A percentile compares a stretch with the other conserved stretches of the same genome.
Evolutionary conservation across 2,329 filamentous ascomycete genomes (phyloP).

Genomic region (Cercospora sp.): DNA sequence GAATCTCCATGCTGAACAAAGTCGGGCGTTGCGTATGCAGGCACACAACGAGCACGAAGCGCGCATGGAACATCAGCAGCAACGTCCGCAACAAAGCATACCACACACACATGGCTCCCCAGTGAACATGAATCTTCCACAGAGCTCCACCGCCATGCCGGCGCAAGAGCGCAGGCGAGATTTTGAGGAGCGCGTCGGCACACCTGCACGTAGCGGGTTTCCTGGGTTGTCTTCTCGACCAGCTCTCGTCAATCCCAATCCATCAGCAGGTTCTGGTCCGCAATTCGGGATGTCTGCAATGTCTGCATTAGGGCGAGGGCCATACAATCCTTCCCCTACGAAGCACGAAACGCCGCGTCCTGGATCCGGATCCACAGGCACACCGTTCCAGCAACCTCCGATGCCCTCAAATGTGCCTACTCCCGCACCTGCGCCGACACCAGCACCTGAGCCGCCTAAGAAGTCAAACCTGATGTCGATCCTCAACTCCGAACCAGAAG

Average conservation of each 20-base stretch:
- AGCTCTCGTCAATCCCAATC: constrained; percentile 22
- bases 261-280: constrained; percentile 13
- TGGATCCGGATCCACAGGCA: constrained; percentile 29
- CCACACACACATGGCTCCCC: constrained; percentile 34
- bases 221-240: constrained; percentile 21
- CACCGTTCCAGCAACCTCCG: constrained; percentile 20
- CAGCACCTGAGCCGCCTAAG: constrained; percentile 39
- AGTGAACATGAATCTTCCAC: constrained; percentile 26
- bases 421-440: constrained; percentile 28
- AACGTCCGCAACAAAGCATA: constrained; percentile 21
- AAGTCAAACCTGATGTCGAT: constrained; percentile 41
- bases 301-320: constrained; percentile 25
- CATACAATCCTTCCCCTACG: constrained; percentile 35
- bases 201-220: constrained; percentile 31
- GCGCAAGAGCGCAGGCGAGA: constrained; percentile 32
- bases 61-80: constrained; percentile 30
- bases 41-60: constrained; percentile 28
- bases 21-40: constrained; percentile 36
- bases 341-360: constrained; percentile 37
- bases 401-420: constrained; percentile 6
- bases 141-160: constrained; percentile 11
- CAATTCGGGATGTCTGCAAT: constrained; percentile 24
- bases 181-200: constrained; percentile 35
- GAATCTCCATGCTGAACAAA: constrained; percentile 31
- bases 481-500: constrained; percentile 39